A percentile compares a stretch with the other conserved stretches of the same genome.
Conservation (phyloP, 1,139 yeast genomes). For the Dujonia santamariae region DNA sequence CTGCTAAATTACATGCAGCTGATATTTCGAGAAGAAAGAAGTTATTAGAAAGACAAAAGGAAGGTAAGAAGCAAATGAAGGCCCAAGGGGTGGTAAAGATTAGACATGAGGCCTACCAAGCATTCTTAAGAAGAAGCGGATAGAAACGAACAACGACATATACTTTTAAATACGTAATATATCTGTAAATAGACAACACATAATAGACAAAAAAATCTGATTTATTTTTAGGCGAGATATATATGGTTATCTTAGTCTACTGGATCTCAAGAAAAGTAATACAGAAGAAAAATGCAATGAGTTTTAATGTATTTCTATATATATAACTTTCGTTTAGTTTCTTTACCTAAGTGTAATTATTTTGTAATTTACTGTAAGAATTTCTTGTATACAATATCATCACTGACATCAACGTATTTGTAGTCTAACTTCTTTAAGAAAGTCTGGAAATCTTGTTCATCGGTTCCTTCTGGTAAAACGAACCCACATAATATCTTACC, state of each 20-base stretch:
- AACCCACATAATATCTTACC: conserved; percentile 92
- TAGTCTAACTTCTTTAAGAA: conserved; percentile 76
- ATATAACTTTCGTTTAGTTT: not conserved
- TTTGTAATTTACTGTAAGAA: conserved; percentile 42
- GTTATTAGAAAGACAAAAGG: conserved; percentile 83
- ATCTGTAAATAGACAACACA: not conserved
- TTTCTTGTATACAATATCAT: conserved; percentile 76
- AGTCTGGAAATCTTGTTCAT: conserved; percentile 55
- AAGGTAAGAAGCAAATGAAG: conserved; percentile 86
- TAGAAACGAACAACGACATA: conserved; percentile 8
- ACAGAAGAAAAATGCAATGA: not conserved
- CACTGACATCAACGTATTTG: conserved; percentile 76
- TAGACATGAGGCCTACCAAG: conserved; percentile 81
- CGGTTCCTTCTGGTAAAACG: conserved; percentile 73
- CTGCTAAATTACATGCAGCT: conserved; percentile 89
- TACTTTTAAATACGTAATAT: conserved; percentile 10
- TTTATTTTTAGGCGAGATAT: too few relatives aligned
- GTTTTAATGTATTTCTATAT: not conserved
- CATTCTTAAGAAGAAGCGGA: conserved; percentile 47
- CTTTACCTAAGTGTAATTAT: not conserved
- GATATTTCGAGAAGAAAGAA: conserved; percentile 90
- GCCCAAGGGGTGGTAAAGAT: conserved; percentile 74
- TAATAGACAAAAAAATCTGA: too few relatives aligned
- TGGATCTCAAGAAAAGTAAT: too few relatives aligned
- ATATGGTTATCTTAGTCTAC: too few relatives aligned